Evolutionary conservation across 2,329 filamentous ascomycete genomes (phyloP).

Genomic region (Nigrospora osmanthi): DNA sequence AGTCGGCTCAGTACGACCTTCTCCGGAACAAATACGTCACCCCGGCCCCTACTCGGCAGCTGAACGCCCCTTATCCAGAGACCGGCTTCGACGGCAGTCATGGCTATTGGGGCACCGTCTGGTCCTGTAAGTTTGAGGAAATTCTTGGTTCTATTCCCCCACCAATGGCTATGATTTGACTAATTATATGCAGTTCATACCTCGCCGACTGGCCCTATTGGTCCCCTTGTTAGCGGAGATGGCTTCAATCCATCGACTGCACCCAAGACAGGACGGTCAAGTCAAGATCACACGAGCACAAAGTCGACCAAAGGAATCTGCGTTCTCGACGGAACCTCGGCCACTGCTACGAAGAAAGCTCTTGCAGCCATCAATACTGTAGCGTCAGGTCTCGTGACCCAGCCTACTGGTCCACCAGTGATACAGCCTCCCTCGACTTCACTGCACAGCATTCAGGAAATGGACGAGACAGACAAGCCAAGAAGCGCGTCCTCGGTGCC

Average conservation of each 20-base stretch:
- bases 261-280: neutral
- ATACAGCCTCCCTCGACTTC: too few species aligned
- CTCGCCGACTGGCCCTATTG: neutral
- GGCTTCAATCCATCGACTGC: too few species aligned
- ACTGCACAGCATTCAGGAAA: too few species aligned
- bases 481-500: too few species aligned
- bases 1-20: slow-evolving; percentile 5
- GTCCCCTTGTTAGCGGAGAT: neutral
- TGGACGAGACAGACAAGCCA: too few species aligned
- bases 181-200: neutral
- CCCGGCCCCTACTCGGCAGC: neutral
- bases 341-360: neutral
- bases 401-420: too few species aligned
- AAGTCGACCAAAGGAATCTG: slow-evolving; percentile 10
- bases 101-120: neutral
- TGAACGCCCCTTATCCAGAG: neutral
- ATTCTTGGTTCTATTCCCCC: neutral
- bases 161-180: neutral
- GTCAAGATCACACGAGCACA: neutral
- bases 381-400: too few species aligned
- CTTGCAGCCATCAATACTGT: too few species aligned
- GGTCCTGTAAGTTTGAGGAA: neutral
- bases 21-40: neutral
- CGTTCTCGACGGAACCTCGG: slow-evolving; percentile 10
- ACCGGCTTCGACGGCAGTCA: neutral